Evolutionary conservation across 352 stramenopile species (phyloP), one percentile per base, ranked within the genome.

Genomic region (Globisporangium ultimum): DNA sequence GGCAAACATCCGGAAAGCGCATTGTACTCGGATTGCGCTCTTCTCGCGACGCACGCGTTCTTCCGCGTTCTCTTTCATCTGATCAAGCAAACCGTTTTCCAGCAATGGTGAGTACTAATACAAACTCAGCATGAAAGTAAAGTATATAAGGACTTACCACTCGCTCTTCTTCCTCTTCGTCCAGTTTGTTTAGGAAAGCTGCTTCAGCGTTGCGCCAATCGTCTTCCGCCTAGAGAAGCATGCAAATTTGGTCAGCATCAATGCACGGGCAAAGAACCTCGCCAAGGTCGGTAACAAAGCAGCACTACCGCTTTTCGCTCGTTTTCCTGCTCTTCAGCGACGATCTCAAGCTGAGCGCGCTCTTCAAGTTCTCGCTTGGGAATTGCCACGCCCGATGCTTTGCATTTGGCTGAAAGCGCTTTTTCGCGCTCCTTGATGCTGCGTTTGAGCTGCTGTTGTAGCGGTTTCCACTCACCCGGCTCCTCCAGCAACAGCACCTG

Each of bases 401-500:
- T 88, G 68, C 78, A 78, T 38, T 78, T 85, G 17, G 60, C 55
- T 18, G 45, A 22, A 7, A 89, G 64, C 22, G 64, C 65, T 34
- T 82, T 80, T n/a, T 68, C 59, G 6, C 67, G 67, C 20, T 71
- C 63, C 28, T 68, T 68, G 14, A 84, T 56, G 0, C 57, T 50
- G 3, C 63, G 61, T 32, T 70, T 67, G 6, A 92, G 60, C 15
- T 75, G 61, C 17, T 70, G 62, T 2, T 82, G 76, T 28, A 82
- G 45, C 52, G 58, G 49, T 45, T 77, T 73, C 66, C 68, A 87
- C 56, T 88, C 72, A 38, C 68, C 68, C n/a, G 76, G 55, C 21
- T 87, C 72, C 17, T 88, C 78, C 2, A 80, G 50, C 40, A 76
- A 50, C 40, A 90, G 48, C 47, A 92, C 53, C 48, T 90, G 76